Evolutionary conservation across 345 rosid genomes (phyloP).

Genomic region (Odontarrhena argentea): DNA sequence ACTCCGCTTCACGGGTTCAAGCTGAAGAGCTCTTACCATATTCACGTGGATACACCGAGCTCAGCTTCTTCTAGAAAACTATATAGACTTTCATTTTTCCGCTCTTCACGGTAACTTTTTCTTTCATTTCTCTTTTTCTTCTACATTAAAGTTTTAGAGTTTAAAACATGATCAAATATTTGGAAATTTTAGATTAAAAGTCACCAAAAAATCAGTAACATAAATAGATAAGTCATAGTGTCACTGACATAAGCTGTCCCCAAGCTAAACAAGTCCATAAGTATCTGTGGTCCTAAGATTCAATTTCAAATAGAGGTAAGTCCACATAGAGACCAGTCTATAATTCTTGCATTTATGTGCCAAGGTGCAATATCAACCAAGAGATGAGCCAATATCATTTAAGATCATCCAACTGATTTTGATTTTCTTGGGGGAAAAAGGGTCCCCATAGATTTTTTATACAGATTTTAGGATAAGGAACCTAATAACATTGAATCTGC

Average conservation of each 20-base stretch:
- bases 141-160: slow-evolving; percentile 16
- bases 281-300: slow-evolving; percentile 39
- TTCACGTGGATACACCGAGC: slow-evolving; percentile 92
- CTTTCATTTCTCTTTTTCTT: slow-evolving; percentile 7
- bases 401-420: slow-evolving; percentile 27
- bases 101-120: slow-evolving; percentile 33
- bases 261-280: slow-evolving; percentile 28
- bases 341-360: slow-evolving; percentile 34
- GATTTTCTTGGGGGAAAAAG: background rate
- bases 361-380: slow-evolving; percentile 33
- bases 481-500: slow-evolving; percentile 24
- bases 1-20: slow-evolving; percentile 78
- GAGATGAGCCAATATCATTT: slow-evolving; percentile 34
- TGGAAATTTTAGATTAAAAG: background rate
- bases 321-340: slow-evolving; percentile 37
- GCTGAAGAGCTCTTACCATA: slow-evolving; percentile 95
- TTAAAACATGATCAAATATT: background rate
- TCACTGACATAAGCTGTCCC: slow-evolving; percentile 39
- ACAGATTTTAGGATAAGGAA: slow-evolving; percentile 30
- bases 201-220: slow-evolving; percentile 16
- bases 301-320: slow-evolving; percentile 20
- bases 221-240: slow-evolving; percentile 22
- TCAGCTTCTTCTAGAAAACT: slow-evolving; percentile 71
- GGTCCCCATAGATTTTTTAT: slow-evolving; percentile 30
- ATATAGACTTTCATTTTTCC: slow-evolving; percentile 11